A percentile compares a stretch with the other conserved stretches of the same genome.
phyloP scores from a whole-genome alignment of 2,329 filamentous ascomycete species.

The Cordyceps militaris region DNA sequence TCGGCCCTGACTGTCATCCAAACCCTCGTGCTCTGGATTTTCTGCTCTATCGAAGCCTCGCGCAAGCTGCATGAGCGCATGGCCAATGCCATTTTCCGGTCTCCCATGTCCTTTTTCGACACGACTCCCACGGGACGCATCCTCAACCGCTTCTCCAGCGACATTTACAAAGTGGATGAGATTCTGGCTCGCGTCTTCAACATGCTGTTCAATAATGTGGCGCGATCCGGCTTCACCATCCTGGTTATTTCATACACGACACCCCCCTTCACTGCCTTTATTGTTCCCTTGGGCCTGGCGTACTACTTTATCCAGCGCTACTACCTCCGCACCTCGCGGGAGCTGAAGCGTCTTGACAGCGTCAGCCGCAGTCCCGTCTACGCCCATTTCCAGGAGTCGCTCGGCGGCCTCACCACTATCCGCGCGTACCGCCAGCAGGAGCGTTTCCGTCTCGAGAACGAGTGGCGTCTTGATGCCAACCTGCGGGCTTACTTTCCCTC shows the following conservation, averaged over 20 bases:
- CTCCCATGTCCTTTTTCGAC: slow-evolving; percentile 98
- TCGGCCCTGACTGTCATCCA: slow-evolving; percentile 81
- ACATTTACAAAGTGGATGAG: slow-evolving; percentile 80
- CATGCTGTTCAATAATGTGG: slow-evolving; percentile 79
- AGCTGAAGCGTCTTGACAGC: slow-evolving; percentile 92
- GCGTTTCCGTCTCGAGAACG: slow-evolving; percentile 86
- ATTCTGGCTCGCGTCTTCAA: slow-evolving; percentile 95
- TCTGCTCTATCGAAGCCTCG: slow-evolving; percentile 98
- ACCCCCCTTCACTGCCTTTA: slow-evolving; percentile 72
- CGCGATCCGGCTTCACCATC: slow-evolving; percentile 74
- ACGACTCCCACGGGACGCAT: slow-evolving; percentile 95
- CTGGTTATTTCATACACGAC: slow-evolving; percentile 75
- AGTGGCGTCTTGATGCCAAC: slow-evolving; percentile 95
- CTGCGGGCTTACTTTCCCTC: slow-evolving; percentile 92
- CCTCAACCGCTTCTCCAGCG: slow-evolving; percentile 86
- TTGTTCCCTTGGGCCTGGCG: slow-evolving; percentile 70
- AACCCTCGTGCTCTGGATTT: slow-evolving; percentile 95
- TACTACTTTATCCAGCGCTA: slow-evolving; percentile 96
- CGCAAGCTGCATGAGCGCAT: slow-evolving; percentile 95
- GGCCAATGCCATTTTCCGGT: slow-evolving; percentile 94
- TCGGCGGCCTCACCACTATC: slow-evolving; percentile 91
- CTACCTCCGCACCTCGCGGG: slow-evolving; percentile 91
- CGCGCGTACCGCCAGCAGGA: slow-evolving; percentile 86
- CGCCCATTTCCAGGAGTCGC: slow-evolving; percentile 95
- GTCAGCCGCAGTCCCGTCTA: slow-evolving; percentile 94